Conservation (phyloP, 78 protist genomes). For the Planoprotostelium fungivorum region DNA sequence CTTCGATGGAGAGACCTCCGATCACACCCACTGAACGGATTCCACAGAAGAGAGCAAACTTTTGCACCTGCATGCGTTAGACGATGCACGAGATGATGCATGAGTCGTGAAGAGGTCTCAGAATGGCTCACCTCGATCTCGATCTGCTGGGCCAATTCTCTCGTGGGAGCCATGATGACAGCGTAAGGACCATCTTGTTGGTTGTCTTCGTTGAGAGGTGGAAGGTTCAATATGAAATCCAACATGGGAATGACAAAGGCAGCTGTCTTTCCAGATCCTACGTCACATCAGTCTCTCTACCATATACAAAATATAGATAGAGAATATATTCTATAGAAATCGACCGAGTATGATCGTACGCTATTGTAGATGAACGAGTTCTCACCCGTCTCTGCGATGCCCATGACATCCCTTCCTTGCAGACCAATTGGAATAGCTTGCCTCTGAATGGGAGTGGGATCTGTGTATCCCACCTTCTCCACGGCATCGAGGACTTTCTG, state of each 20-base stretch:
- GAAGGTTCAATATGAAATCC: conserved; percentile 32
- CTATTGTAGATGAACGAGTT: no score
- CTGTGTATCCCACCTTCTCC: conserved; percentile 56
- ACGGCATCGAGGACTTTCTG: conserved; percentile 37
- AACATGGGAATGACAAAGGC: conserved; percentile 83
- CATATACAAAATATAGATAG: not conserved
- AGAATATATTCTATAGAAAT: conserved; percentile 9
- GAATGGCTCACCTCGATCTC: conserved; percentile 69
- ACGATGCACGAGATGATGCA: no score
- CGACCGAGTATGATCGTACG: conserved; percentile 1
- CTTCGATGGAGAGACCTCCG: conserved; percentile 75
- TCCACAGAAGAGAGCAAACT: conserved; percentile 50
- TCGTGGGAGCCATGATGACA: conserved; percentile 77
- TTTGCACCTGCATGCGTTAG: no score
- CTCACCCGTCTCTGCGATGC: conserved; percentile 85
- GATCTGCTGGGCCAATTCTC: conserved; percentile 82
- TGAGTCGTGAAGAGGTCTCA: no score
- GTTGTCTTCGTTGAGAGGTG: conserved; percentile 33
- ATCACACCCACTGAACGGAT: conserved; percentile 61
- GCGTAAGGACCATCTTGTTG: conserved; percentile 79
- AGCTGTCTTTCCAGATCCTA: conserved; percentile 75
- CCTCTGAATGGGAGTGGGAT: conserved; percentile 87
- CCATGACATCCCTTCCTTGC: conserved; percentile 75
- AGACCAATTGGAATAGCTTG: conserved; percentile 78
- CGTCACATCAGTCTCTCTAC: not conserved